These are phyloP conservation scores for Ustilago nuda DNA, from an alignment of 1,284 basidiomycete species.

Conservation along the genomic window DNA sequence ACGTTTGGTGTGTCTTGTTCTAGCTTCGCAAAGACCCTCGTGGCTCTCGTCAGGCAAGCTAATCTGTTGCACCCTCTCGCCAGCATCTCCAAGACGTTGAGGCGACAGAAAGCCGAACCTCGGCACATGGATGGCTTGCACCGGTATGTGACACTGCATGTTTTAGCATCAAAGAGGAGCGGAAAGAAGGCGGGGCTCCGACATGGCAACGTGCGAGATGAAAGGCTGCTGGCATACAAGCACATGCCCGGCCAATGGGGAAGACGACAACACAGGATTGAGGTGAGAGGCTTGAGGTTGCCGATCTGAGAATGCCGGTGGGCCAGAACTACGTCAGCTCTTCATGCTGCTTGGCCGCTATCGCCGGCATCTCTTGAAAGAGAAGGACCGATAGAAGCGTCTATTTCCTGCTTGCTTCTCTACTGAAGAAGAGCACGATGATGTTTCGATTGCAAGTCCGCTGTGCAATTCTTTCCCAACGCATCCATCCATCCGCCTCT, in stretches of 20 bases:
- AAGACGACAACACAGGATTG: no score
- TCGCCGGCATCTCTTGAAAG: neutral
- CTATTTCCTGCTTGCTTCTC: neutral
- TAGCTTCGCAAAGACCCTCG: no score
- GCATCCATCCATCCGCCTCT: neutral
- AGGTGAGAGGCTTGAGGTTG: no score
- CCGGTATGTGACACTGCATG: neutral
- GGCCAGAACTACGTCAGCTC: conserved; percentile 2
- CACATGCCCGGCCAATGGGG: neutral
- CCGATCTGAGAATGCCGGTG: conserved; percentile 6
- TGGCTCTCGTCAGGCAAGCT: no score
- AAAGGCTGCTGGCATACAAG: neutral
- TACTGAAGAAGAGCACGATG: neutral
- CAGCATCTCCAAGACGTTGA: no score
- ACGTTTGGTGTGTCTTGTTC: no score
- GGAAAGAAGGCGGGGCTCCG: neutral
- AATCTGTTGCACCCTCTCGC: no score
- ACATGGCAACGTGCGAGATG: neutral
- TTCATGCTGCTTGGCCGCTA: neutral
- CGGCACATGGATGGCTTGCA: neutral
- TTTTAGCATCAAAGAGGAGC: conserved; percentile 1
- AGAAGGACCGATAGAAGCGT: conserved; percentile 9
- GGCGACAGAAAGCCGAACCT: no score
- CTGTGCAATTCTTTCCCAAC: neutral
- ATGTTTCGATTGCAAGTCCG: conserved; percentile 7